Percentiles rank a stretch among this genome's conserved stretches.
Evolutionary conservation across 2,329 filamentous ascomycete species (phyloP).

Genomic region (Sclerotinia borealis): DNA sequence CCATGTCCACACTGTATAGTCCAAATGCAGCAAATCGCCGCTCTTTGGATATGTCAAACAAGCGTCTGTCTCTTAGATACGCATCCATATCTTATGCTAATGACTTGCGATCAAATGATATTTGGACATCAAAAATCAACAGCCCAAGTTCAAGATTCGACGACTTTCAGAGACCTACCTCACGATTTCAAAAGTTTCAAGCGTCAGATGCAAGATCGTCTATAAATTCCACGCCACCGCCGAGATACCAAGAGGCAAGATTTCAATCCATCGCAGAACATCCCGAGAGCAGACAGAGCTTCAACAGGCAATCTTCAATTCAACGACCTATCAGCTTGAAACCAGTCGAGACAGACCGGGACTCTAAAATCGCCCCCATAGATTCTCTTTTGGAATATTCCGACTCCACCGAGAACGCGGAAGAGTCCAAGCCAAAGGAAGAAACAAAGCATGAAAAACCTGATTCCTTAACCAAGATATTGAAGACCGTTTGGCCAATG

Average conservation of each 20-base stretch:
- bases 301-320: background rate
- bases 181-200: background rate
- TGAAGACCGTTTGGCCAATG: slow-evolving; percentile 64
- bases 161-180: background rate
- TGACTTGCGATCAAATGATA: slow-evolving; percentile 14
- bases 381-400: background rate
- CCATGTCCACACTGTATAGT: background rate
- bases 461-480: slow-evolving; percentile 45
- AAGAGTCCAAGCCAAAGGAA: background rate
- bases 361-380: background rate
- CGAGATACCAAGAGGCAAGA: background rate
- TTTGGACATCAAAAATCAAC: slow-evolving; percentile 19
- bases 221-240: background rate
- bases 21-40: background rate
- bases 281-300: background rate
- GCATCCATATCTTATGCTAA: slow-evolving; percentile 19
- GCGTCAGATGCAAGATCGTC: background rate
- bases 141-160: slow-evolving; percentile 1
- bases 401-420: background rate
- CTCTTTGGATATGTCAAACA: slow-evolving; percentile 5
- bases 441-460: slow-evolving; percentile 11
- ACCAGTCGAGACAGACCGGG: background rate
- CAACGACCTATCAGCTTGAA: background rate
- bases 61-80: slow-evolving; percentile 16
- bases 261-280: background rate